These are phyloP conservation scores for Rhytidhysteron rufulum DNA, from an alignment of 2,329 filamentous ascomycete species.

Conservation along the genomic window DNA sequence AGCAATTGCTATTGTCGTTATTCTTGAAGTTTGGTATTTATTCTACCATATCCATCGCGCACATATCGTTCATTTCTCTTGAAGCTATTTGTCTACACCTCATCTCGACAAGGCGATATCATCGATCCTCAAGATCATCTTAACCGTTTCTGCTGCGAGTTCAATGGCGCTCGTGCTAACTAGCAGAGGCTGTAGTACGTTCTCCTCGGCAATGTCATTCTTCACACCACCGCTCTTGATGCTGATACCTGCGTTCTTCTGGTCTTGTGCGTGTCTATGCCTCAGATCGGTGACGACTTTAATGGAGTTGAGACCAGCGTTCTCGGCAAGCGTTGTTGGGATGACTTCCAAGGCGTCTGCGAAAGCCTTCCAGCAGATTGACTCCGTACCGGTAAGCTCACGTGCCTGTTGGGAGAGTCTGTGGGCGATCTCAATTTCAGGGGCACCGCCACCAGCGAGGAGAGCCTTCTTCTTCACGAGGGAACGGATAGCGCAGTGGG, in stretches of 20 bases:
- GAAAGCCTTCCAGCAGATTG: conserved; percentile 99
- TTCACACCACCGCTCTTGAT: conserved; percentile 98
- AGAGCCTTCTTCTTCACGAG: conserved; percentile 99
- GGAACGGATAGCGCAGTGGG: conserved; percentile 94
- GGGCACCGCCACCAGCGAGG: conserved; percentile 92
- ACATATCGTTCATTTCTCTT: too few relatives aligned
- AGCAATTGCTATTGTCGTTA: too few relatives aligned
- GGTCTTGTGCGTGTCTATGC: conserved; percentile 89
- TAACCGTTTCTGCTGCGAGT: conserved; percentile 95
- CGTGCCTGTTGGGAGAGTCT: conserved; percentile 78
- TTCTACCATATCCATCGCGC: too few relatives aligned
- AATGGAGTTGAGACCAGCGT: conserved; percentile 96
- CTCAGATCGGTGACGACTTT: conserved; percentile 96
- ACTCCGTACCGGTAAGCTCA: conserved; percentile 82
- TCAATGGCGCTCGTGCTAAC: conserved; percentile 98
- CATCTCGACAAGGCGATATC: conserved; percentile 55
- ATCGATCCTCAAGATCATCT: conserved; percentile 78
- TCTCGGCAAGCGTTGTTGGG: conserved; percentile 93
- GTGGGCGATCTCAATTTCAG: conserved; percentile 93
- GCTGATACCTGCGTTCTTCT: conserved; percentile 94
- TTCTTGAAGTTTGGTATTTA: too few relatives aligned
- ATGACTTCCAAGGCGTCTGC: conserved; percentile 97
- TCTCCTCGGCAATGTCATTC: conserved; percentile 93
- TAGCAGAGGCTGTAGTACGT: conserved; percentile 90
- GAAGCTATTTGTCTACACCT: too few relatives aligned